These are phyloP conservation scores for Penicillium pancosmium DNA, from an alignment of 495 filamentous ascomycete species.

Conservation along the genomic window DNA sequence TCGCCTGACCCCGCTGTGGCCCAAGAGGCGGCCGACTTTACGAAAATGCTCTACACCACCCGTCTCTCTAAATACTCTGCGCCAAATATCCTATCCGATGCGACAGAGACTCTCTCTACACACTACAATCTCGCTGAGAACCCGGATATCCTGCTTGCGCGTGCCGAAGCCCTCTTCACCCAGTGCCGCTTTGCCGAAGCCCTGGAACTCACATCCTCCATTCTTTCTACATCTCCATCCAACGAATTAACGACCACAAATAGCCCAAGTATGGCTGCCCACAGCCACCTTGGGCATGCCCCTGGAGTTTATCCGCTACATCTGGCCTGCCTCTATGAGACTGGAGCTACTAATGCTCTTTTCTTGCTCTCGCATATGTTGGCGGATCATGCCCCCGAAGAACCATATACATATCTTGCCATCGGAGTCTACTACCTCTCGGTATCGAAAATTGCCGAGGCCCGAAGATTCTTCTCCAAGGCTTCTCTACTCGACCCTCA, in stretches of 20 bases:
- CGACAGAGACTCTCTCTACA: constrained; percentile 85
- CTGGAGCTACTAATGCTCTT: constrained; percentile 80
- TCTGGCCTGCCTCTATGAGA: constrained; percentile 88
- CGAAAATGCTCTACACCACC: constrained; percentile 96
- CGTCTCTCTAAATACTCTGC: constrained; percentile 95
- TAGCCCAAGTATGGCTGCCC: constrained; percentile 28
- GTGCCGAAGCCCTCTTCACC: constrained; percentile 89
- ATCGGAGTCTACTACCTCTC: constrained; percentile 94
- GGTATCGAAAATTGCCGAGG: constrained; percentile 87
- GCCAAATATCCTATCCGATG: constrained; percentile 77
- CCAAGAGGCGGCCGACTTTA: constrained; percentile 88
- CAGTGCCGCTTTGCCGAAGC: constrained; percentile 92
- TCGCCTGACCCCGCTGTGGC: constrained; percentile 61
- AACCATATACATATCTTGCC: constrained; percentile 88
- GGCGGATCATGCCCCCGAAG: constrained; percentile 87
- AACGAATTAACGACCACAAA: constrained; percentile 25
- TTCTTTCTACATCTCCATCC: constrained; percentile 61
- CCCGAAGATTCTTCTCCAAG: constrained; percentile 94
- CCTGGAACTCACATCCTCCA: constrained; percentile 76
- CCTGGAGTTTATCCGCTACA: constrained; percentile 89
- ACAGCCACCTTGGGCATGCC: constrained; percentile 77
- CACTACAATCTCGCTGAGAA: constrained; percentile 90
- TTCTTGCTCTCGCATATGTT: constrained; percentile 95
- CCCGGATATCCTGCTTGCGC: constrained; percentile 89
- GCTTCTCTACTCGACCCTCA: constrained; percentile 96